These are phyloP conservation scores for Russula compacta DNA, from an alignment of 768 basidiomycete species.

Conservation along the genomic window DNA sequence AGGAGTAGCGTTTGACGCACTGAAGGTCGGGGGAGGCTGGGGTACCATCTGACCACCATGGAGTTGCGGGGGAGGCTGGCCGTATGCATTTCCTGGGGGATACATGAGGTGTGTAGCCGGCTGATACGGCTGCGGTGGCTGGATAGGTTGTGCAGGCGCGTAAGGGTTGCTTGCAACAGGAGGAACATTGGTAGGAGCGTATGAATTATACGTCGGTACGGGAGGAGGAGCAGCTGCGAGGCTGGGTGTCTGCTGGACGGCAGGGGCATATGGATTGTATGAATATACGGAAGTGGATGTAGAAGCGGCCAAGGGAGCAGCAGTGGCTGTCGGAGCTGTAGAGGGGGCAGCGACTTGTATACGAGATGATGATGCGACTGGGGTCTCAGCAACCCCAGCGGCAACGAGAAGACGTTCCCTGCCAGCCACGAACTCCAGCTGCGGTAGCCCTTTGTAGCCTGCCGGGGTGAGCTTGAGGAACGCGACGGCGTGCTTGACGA, in stretches of 20 bases:
- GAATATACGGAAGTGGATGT: constrained; percentile 1
- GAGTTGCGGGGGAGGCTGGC: constrained; percentile 28
- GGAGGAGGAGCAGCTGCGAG: constrained; percentile 17
- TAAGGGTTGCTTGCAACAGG: constrained; percentile 20
- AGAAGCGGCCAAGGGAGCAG: constrained; percentile 18
- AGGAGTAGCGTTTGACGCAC: constrained; percentile 34
- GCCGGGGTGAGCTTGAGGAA: constrained; percentile 74
- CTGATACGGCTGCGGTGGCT: constrained; percentile 9
- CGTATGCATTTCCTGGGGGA: constrained; percentile 10
- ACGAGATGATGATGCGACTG: constrained; percentile 24
- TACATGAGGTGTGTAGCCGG: constrained; percentile 1
- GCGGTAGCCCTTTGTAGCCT: constrained; percentile 59
- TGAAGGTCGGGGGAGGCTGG: constrained; percentile 36
- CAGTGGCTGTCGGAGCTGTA: constrained; percentile 18
- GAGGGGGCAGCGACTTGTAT: constrained; percentile 17
- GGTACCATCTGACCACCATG: constrained; percentile 27
- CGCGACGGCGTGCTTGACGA: constrained; percentile 68
- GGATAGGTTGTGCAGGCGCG: constrained; percentile 17
- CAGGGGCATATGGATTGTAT: constrained; percentile 21
- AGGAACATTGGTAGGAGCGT: constrained; percentile 13
- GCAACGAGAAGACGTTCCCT: constrained; percentile 39
- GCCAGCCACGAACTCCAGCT: constrained; percentile 34
- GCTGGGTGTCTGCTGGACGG: constrained; percentile 20
- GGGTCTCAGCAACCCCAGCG: constrained; percentile 25
- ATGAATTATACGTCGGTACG: constrained; percentile 19